Evolutionary conservation across 129 eudicot genomes (phyloP).

Genomic region (Logfia minima): DNA sequence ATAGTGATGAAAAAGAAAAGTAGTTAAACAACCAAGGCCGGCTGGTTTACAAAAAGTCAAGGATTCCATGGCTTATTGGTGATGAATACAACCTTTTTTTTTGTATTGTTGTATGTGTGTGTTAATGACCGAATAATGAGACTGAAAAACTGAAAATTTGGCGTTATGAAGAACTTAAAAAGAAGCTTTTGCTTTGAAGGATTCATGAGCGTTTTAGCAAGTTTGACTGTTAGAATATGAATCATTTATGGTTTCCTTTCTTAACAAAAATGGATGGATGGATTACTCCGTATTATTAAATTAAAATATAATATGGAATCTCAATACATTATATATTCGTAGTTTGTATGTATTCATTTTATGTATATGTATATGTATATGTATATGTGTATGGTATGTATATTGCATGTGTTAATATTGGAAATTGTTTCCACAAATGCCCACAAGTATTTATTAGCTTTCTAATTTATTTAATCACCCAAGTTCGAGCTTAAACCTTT

Average conservation of each 20-base stretch:
- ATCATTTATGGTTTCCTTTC: slow-evolving; percentile 21
- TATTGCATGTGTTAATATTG: too few relatives aligned
- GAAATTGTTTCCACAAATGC: too few relatives aligned
- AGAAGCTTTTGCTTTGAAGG: slow-evolving; percentile 26
- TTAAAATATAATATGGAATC: too few relatives aligned
- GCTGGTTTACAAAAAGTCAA: slow-evolving; percentile 32
- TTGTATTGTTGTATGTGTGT: slow-evolving; percentile 22
- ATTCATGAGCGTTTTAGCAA: slow-evolving; percentile 37
- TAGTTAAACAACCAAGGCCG: slow-evolving; percentile 39
- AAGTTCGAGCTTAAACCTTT: too few relatives aligned
- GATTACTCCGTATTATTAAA: too few relatives aligned
- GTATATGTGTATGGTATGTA: too few relatives aligned
- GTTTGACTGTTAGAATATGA: slow-evolving; percentile 39
- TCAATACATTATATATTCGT: too few relatives aligned
- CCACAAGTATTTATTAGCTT: too few relatives aligned
- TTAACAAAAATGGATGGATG: too few relatives aligned
- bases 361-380: too few relatives aligned
- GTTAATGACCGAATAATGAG: neutral
- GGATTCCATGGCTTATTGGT: slow-evolving; percentile 22
- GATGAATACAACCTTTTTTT: slow-evolving; percentile 21
- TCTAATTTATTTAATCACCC: too few relatives aligned
- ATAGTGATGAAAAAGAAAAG: slow-evolving; percentile 23
- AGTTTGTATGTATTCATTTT: too few relatives aligned
- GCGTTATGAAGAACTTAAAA: slow-evolving; percentile 30
- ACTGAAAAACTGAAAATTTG: slow-evolving; percentile 13